Evolutionary conservation across 257 asterid genomes (phyloP).

Genomic region (Vinca minor): DNA sequence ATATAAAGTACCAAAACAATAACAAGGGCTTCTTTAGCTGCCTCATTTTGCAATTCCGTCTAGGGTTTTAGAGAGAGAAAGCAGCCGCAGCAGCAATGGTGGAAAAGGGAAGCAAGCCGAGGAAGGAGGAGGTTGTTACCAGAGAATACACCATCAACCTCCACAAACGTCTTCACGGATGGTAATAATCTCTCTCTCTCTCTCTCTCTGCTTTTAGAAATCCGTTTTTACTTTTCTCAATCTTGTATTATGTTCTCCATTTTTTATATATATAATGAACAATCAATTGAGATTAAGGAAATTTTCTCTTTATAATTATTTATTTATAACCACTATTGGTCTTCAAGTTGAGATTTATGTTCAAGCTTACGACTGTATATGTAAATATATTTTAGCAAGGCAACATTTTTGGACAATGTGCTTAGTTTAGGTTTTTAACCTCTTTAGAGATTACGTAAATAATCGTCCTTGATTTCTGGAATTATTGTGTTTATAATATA

Average conservation of each 20-base stretch:
- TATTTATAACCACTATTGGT: no score
- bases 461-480: neutral
- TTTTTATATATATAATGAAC: no score
- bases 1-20: neutral
- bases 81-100: conserved; percentile 25
- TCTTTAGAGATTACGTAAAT: neutral
- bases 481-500: neutral
- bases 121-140: conserved; percentile 47
- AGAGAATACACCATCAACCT: conserved; percentile 48
- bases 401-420: neutral
- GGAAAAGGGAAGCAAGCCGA: conserved; percentile 28
- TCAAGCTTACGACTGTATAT: neutral
- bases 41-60: neutral
- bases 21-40: conserved; percentile 5
- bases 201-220: no score
- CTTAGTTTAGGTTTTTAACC: neutral
- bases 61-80: conserved; percentile 11
- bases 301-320: no score
- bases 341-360: no score
- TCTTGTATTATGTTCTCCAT: no score
- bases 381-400: no score
- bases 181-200: conserved; percentile 19
- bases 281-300: no score
- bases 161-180: conserved; percentile 48
- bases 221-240: no score